phyloP scores from a whole-genome alignment of 2,329 filamentous ascomycete species.

The Fusarium devonianum region DNA sequence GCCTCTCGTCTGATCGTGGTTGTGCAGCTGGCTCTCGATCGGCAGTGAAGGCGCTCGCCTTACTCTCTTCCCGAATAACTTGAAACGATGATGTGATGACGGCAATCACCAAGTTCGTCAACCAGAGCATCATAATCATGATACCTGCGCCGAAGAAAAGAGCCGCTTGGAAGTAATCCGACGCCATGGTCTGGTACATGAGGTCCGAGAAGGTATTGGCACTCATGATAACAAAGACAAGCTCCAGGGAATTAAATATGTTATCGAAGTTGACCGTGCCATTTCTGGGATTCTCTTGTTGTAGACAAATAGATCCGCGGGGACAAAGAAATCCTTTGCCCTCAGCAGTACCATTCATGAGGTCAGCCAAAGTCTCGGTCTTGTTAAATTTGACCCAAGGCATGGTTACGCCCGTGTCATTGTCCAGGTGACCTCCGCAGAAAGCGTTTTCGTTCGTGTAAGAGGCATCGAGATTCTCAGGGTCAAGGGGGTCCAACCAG shows the following conservation, averaged over 20 bases:
- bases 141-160: conserved; percentile 79
- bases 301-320: conserved; percentile 79
- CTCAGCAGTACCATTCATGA: conserved; percentile 57
- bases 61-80: conserved; percentile 96
- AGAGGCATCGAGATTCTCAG: conserved; percentile 59
- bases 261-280: conserved; percentile 95
- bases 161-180: conserved; percentile 86
- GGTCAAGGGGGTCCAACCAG: conserved; percentile 73
- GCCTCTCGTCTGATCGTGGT: conserved; percentile 49
- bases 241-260: conserved; percentile 86
- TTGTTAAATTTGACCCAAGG: conserved; percentile 70
- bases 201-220: conserved; percentile 96
- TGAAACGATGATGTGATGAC: conserved; percentile 99
- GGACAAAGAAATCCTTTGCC: conserved; percentile 92
- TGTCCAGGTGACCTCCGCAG: conserved; percentile 82
- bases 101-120: conserved; percentile 92
- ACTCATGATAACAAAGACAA: conserved; percentile 98
- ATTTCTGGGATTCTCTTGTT: conserved; percentile 80
- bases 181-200: conserved; percentile 91
- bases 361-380: conserved; percentile 52
- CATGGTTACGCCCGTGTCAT: conserved; percentile 60
- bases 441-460: conserved; percentile 75
- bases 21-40: conserved; percentile 62
- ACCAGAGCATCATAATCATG: conserved; percentile 93
- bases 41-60: conserved; percentile 88